Percentiles rank a stretch among this genome's conserved stretches.
Evolutionary conservation across 441 rosid genomes (phyloP).

Genomic region (Arabidopsis hybrid): DNA sequence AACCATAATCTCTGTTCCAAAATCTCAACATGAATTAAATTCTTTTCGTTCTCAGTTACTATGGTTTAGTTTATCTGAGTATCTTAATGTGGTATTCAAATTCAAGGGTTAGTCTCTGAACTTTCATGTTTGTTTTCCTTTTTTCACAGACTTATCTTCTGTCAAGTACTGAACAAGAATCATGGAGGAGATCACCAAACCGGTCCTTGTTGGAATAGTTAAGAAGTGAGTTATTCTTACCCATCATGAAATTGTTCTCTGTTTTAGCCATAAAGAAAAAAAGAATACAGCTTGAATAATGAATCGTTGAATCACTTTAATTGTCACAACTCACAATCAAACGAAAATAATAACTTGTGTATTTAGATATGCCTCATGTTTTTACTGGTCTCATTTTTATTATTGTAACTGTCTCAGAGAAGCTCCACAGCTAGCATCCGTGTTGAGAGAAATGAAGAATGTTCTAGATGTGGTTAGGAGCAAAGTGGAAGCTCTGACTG

Average conservation of each 20-base stretch:
- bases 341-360: background rate
- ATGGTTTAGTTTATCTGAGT: slow-evolving; percentile 4
- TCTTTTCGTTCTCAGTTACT: background rate
- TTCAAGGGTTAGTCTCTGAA: background rate
- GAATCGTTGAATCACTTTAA: background rate
- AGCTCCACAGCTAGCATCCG: slow-evolving; percentile 64
- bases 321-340: background rate
- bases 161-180: slow-evolving; percentile 1
- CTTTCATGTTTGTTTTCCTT: background rate
- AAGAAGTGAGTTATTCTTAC: slow-evolving; percentile 37
- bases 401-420: slow-evolving; percentile 52
- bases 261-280: background rate
- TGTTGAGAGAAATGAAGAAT: slow-evolving; percentile 79
- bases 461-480: slow-evolving; percentile 71
- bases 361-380: slow-evolving; percentile 3
- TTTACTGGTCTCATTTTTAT: background rate
- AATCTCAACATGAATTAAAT: background rate
- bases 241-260: background rate
- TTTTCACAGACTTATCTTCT: slow-evolving; percentile 25
- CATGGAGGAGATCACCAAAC: slow-evolving; percentile 35
- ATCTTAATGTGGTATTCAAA: background rate
- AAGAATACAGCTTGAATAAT: background rate
- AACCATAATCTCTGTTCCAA: background rate
- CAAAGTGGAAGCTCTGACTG: slow-evolving; percentile 80
- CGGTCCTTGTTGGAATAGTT: slow-evolving; percentile 29